Evolutionary conservation across 805 yeast species (phyloP).

Genomic region (Kuraishia molischiana): DNA sequence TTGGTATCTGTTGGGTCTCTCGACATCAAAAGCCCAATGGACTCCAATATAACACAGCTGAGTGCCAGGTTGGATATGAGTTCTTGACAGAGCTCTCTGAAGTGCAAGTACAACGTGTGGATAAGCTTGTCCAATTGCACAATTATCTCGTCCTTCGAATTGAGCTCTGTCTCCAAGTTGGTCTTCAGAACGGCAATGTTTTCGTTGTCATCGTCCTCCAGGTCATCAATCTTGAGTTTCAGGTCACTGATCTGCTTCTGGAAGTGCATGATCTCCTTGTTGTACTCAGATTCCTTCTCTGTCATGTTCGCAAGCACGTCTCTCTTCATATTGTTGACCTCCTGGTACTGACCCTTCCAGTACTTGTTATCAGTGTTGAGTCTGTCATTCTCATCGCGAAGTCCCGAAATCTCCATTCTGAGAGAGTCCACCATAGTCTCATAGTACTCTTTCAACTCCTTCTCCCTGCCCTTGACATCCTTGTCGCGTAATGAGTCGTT

Average conservation of each 20-base stretch:
- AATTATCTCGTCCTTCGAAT: slow-evolving; percentile 14
- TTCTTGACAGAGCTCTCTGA: slow-evolving; percentile 31
- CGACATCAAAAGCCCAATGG: slow-evolving; percentile 65
- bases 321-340: slow-evolving; percentile 35
- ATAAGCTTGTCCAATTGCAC: slow-evolving; percentile 11
- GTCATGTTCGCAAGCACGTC: slow-evolving; percentile 63
- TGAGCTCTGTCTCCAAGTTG: slow-evolving; percentile 17
- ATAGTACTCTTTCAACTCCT: neutral
- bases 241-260: slow-evolving; percentile 41
- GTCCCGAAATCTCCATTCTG: slow-evolving; percentile 7
- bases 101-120: slow-evolving; percentile 18
- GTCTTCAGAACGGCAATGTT: slow-evolving; percentile 33
- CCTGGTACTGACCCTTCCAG: slow-evolving; percentile 10
- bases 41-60: slow-evolving; percentile 53
- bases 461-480: slow-evolving; percentile 4
- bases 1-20: slow-evolving; percentile 25
- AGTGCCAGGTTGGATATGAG: slow-evolving; percentile 28
- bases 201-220: slow-evolving; percentile 34
- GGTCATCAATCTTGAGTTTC: slow-evolving; percentile 31
- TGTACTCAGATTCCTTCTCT: slow-evolving; percentile 49
- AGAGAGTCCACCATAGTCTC: neutral
- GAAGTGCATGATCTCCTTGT: slow-evolving; percentile 38
- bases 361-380: slow-evolving; percentile 6
- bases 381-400: slow-evolving; percentile 15
- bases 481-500: slow-evolving; percentile 2